A percentile compares a stretch with the other conserved stretches of the same genome.
phyloP scores from a whole-genome alignment of 495 filamentous ascomycete species.

The Rusavskia elegans region DNA sequence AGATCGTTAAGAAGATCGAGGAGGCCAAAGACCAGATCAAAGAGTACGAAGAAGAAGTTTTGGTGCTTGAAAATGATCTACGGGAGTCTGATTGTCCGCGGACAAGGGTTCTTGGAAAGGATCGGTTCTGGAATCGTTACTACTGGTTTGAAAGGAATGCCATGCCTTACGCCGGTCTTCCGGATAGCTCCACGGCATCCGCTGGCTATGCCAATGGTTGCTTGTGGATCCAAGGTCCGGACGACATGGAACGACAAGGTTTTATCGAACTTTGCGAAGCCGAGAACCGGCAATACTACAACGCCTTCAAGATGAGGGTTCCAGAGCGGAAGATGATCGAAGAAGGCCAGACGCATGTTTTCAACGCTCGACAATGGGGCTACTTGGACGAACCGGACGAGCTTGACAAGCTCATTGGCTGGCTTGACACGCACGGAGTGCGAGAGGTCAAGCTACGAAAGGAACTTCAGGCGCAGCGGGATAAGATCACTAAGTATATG shows the following conservation, averaged over 20 bases:
- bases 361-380: slow-evolving; percentile 70
- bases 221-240: slow-evolving; percentile 90
- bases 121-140: slow-evolving; percentile 95
- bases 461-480: slow-evolving; percentile 62
- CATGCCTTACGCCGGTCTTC: slow-evolving; percentile 87
- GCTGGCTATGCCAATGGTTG: slow-evolving; percentile 87
- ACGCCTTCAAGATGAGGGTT: slow-evolving; percentile 62
- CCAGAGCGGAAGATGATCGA: slow-evolving; percentile 74
- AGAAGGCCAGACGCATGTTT: slow-evolving; percentile 67
- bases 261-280: slow-evolving; percentile 63
- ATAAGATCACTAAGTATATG: slow-evolving; percentile 71
- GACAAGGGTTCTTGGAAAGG: slow-evolving; percentile 74
- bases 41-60: slow-evolving; percentile 71
- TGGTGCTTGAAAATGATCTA: slow-evolving; percentile 72
- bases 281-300: slow-evolving; percentile 40
- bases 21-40: slow-evolving; percentile 64
- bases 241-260: slow-evolving; percentile 73
- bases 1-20: slow-evolving; percentile 73
- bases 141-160: slow-evolving; percentile 99
- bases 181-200: slow-evolving; percentile 69
- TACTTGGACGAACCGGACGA: slow-evolving; percentile 69
- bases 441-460: slow-evolving; percentile 76
- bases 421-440: slow-evolving; percentile 72
- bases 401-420: slow-evolving; percentile 63
- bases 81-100: slow-evolving; percentile 86